These are phyloP conservation scores for Anethum foeniculum DNA, from an alignment of 140 eudicot species.

Conservation along the genomic window DNA sequence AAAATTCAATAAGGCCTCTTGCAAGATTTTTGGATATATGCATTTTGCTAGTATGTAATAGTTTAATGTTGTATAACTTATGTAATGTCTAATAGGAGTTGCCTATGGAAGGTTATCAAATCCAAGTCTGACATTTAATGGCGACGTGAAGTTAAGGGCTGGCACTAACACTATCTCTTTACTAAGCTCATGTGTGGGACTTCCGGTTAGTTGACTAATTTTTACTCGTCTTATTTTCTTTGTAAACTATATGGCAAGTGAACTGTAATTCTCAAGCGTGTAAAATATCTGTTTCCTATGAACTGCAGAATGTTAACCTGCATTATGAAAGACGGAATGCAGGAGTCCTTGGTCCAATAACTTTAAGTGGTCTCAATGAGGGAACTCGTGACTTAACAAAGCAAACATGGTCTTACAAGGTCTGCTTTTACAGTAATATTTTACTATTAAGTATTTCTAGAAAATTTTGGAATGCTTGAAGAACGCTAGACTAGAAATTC, in stretches of 20 bases:
- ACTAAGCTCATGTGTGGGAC: constrained; percentile 82
- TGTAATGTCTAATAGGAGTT: constrained; percentile 33
- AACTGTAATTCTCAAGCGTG: background rate
- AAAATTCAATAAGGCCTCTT: background rate
- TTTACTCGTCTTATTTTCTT: background rate
- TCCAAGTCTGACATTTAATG: constrained; percentile 53
- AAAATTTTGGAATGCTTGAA: no score
- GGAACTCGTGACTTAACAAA: constrained; percentile 27
- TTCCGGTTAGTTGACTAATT: constrained; percentile 54
- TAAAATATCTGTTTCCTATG: background rate
- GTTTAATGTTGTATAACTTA: background rate
- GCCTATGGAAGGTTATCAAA: constrained; percentile 66
- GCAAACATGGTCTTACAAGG: constrained; percentile 34
- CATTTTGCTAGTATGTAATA: background rate
- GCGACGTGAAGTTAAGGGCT: constrained; percentile 48
- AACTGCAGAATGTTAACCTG: constrained; percentile 24
- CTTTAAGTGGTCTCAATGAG: constrained; percentile 19
- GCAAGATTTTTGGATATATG: background rate
- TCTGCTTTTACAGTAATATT: background rate
- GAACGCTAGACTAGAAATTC: background rate
- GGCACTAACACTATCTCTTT: constrained; percentile 80
- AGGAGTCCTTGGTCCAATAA: constrained; percentile 39
- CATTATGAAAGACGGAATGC: constrained; percentile 24
- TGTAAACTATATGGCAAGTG: background rate
- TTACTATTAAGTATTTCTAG: background rate